phyloP scores from a whole-genome alignment of 495 filamentous ascomycete genomes.

The Penicillium antarcticum region DNA sequence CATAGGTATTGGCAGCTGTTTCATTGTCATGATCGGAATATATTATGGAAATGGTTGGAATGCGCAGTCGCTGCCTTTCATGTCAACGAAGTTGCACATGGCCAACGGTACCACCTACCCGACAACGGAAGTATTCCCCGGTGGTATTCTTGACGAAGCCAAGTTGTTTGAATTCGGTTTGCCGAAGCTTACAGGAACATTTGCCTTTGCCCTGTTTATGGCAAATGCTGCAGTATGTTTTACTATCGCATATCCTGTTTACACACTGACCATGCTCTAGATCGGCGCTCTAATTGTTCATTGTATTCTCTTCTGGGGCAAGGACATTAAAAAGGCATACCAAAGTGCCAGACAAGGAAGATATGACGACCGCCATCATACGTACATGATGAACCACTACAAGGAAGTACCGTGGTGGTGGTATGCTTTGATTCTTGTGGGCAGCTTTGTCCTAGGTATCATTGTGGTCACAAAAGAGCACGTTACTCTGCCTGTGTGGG shows the following conservation, averaged over 20 bases:
- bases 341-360: constrained; percentile 23
- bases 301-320: constrained; percentile 34
- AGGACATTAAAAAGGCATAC: constrained; percentile 27
- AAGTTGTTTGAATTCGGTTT: constrained; percentile 32
- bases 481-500: constrained; percentile 54
- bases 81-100: constrained; percentile 21
- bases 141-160: constrained; percentile 31
- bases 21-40: constrained; percentile 21
- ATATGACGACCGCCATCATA: constrained; percentile 46
- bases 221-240: constrained; percentile 31
- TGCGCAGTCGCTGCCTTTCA: constrained; percentile 25
- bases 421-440: constrained; percentile 44
- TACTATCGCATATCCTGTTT: background rate
- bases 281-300: constrained; percentile 35
- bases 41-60: constrained; percentile 30
- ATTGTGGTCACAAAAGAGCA: constrained; percentile 43
- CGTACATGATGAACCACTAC: constrained; percentile 41
- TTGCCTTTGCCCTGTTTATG: constrained; percentile 32
- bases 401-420: constrained; percentile 55
- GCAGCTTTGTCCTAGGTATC: constrained; percentile 48
- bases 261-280: constrained; percentile 8
- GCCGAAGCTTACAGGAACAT: constrained; percentile 42
- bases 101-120: constrained; percentile 24
- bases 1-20: constrained; percentile 14
- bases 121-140: constrained; percentile 26